phyloP scores from a whole-genome alignment of 2,329 filamentous ascomycete species.

The Calonectria fujianensis region DNA sequence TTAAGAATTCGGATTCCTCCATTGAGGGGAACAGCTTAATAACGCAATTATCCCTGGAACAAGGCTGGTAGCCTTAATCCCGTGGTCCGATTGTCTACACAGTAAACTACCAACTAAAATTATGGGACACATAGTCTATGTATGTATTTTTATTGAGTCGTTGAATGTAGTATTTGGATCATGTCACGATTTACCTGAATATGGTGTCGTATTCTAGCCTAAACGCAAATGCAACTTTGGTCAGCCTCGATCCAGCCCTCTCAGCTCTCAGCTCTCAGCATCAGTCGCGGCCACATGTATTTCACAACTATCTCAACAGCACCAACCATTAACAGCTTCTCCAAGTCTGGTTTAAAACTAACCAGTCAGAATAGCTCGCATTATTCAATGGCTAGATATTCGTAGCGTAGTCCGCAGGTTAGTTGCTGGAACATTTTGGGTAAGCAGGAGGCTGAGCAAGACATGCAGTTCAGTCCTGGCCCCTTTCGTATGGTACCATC shows the following conservation, averaged over 20 bases:
- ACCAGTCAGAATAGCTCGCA: too few relatives aligned
- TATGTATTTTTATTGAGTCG: not conserved
- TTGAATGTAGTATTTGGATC: too few relatives aligned
- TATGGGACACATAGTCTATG: not conserved
- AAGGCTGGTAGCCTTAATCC: not conserved
- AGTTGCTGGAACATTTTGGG: not conserved
- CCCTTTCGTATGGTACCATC: not conserved
- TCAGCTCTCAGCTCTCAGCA: too few relatives aligned
- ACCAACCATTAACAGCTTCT: too few relatives aligned
- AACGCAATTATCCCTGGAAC: not conserved
- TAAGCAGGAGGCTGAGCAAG: not conserved
- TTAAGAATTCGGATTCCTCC: not conserved
- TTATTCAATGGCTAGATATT: too few relatives aligned
- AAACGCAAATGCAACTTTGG: not conserved
- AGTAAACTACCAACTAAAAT: not conserved
- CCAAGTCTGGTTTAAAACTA: too few relatives aligned
- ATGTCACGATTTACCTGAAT: too few relatives aligned
- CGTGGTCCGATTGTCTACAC: not conserved
- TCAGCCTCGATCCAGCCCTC: not conserved
- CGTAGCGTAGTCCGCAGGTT: too few relatives aligned
- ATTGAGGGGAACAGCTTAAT: not conserved
- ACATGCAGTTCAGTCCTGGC: not conserved
- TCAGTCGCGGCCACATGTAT: too few relatives aligned
- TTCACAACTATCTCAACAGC: too few relatives aligned
- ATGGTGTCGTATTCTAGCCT: too few relatives aligned